Percentiles rank a stretch among this genome's conserved stretches.
Evolutionary conservation across 768 basidiomycete genomes (phyloP).

Genomic region (Boletales sp.): DNA sequence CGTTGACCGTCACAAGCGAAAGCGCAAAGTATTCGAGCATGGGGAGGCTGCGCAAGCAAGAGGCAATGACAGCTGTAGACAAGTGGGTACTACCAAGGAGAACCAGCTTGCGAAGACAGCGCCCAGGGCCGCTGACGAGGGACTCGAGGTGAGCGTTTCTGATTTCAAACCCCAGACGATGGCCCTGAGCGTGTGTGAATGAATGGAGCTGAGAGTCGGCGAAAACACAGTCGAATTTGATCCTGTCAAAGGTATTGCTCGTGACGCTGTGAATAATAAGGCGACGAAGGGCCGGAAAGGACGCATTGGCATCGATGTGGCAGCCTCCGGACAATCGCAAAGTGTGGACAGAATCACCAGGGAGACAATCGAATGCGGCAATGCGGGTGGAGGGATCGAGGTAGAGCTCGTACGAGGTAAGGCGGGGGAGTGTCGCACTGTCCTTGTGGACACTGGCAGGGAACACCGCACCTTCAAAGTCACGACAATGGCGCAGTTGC

Average conservation of each 20-base stretch:
- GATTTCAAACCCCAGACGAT: constrained; percentile 36
- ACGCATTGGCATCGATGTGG: constrained; percentile 11
- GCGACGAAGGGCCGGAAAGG: constrained; percentile 20
- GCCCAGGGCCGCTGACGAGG: constrained; percentile 18
- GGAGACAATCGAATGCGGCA: constrained; percentile 28
- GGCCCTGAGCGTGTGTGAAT: constrained; percentile 34
- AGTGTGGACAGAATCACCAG: constrained; percentile 18
- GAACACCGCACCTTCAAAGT: constrained; percentile 39
- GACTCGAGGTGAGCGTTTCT: constrained; percentile 33
- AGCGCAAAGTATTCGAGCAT: constrained; percentile 36
- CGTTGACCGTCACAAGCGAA: constrained; percentile 32
- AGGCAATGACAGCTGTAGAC: constrained; percentile 25
- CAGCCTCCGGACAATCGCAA: constrained; percentile 37
- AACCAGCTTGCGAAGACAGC: constrained; percentile 30
- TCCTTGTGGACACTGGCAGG: constrained; percentile 10
- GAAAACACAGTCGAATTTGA: constrained; percentile 26
- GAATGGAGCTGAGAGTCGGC: constrained; percentile 28
- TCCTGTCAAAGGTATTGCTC: constrained; percentile 34
- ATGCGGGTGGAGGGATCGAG: constrained; percentile 28
- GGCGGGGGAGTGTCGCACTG: constrained; percentile 1
- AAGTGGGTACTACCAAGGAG: constrained; percentile 35
- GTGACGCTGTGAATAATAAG: constrained; percentile 32
- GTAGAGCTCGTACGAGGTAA: constrained; percentile 33
- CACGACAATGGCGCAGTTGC: constrained; percentile 17
- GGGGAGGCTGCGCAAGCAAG: constrained; percentile 26